A percentile compares a stretch with the other conserved stretches of the same genome.
phyloP scores from a whole-genome alignment of 2,329 filamentous ascomycete species.

The Thermoascus crustaceus region DNA sequence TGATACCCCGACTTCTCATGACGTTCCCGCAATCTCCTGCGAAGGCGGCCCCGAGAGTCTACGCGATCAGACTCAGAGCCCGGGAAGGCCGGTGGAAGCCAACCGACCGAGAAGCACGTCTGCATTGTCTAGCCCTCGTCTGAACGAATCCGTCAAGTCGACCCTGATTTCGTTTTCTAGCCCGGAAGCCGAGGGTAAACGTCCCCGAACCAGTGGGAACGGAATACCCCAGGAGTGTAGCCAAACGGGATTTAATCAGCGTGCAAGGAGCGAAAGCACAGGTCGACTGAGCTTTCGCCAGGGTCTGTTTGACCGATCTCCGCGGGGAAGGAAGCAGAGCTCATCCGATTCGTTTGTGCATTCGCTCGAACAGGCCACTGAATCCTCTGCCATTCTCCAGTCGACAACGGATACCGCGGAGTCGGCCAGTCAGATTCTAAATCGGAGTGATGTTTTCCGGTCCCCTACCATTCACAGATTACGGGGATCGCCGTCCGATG shows the following conservation, averaged over 20 bases:
- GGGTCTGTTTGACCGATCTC: constrained; percentile 42
- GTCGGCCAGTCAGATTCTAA: constrained; percentile 84
- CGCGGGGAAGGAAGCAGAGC: constrained; percentile 48
- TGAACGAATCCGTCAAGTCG: constrained; percentile 53
- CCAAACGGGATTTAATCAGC: too few relatives aligned
- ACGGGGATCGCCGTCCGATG: constrained; percentile 20
- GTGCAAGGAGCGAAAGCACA: constrained; percentile 55
- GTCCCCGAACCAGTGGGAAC: too few relatives aligned
- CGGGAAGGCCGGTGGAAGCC: not conserved
- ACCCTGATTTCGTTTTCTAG: constrained; percentile 51
- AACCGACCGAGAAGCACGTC: not conserved
- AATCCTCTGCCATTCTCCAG: constrained; percentile 62
- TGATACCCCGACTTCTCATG: constrained; percentile 45
- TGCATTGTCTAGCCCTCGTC: constrained; percentile 7
- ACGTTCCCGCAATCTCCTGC: constrained; percentile 13
- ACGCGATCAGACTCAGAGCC: not conserved
- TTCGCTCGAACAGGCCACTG: constrained; percentile 64
- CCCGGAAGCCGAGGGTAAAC: not conserved
- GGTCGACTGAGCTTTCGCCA: constrained; percentile 46
- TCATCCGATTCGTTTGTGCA: constrained; percentile 69
- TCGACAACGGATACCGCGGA: constrained; percentile 64
- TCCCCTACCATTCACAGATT: constrained; percentile 56
- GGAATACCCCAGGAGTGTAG: too few relatives aligned
- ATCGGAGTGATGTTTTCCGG: constrained; percentile 79
- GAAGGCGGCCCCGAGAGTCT: constrained; percentile 8